Conservation (phyloP, 257 asterid genomes). For the Orobanche coerulescens region DNA sequence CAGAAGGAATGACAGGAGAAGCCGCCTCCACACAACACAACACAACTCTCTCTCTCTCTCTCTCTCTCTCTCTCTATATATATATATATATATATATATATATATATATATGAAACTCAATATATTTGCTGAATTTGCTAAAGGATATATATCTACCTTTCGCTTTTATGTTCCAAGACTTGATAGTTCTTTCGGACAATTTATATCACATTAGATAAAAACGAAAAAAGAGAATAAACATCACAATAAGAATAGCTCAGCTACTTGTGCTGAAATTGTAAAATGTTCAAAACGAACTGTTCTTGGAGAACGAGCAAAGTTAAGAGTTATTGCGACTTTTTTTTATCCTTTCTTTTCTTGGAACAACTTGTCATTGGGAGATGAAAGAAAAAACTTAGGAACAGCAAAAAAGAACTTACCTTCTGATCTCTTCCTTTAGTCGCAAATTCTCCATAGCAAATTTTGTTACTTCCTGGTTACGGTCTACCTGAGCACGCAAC, state of each 20-base stretch:
- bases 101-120: too few relatives aligned
- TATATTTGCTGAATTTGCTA: too few relatives aligned
- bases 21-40: too few relatives aligned
- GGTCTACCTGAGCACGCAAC: slow-evolving; percentile 73
- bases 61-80: too few relatives aligned
- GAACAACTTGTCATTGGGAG: neutral
- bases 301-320: neutral
- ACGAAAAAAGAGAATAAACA: neutral
- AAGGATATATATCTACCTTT: too few relatives aligned
- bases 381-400: slow-evolving; percentile 13
- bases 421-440: slow-evolving; percentile 86
- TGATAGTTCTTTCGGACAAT: too few relatives aligned
- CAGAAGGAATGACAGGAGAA: too few relatives aligned
- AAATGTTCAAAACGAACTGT: neutral
- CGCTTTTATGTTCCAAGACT: too few relatives aligned
- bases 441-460: slow-evolving; percentile 97
- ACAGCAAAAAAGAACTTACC: slow-evolving; percentile 43
- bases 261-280: neutral
- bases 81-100: too few relatives aligned
- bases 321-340: neutral
- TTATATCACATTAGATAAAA: slow-evolving; percentile 5
- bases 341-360: too few relatives aligned
- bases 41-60: too few relatives aligned
- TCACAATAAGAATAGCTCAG: neutral
- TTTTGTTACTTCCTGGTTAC: slow-evolving; percentile 84